A percentile compares a stretch with the other conserved stretches of the same genome.
These are phyloP conservation scores for Talaromyces sp. DNA, from an alignment of 2,329 filamentous ascomycete species.

Conservation along the genomic window DNA sequence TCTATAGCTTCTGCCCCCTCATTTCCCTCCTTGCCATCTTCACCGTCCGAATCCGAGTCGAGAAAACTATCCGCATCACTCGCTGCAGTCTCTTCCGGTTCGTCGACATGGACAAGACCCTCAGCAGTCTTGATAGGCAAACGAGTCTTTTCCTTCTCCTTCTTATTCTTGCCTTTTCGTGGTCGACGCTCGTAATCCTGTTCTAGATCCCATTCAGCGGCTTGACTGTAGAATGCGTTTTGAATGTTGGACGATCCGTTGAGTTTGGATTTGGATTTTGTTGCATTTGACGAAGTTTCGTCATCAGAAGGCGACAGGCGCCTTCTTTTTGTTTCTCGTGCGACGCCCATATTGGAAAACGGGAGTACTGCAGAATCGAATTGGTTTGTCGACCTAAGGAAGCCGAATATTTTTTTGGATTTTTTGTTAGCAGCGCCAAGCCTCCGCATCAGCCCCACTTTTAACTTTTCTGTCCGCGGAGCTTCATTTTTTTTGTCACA, in stretches of 20 bases:
- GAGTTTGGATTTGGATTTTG: slow-evolving; percentile 25
- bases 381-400: neutral
- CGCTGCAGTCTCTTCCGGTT: slow-evolving; percentile 38
- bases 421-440: slow-evolving; percentile 28
- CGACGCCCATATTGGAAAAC: slow-evolving; percentile 43
- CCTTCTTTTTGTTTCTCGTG: slow-evolving; percentile 49
- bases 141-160: slow-evolving; percentile 69
- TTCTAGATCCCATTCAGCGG: slow-evolving; percentile 83
- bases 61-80: slow-evolving; percentile 65
- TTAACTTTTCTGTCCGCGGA: slow-evolving; percentile 21
- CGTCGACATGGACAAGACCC: slow-evolving; percentile 61
- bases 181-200: slow-evolving; percentile 82
- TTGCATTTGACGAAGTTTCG: slow-evolving; percentile 23
- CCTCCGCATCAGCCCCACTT: slow-evolving; percentile 25
- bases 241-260: slow-evolving; percentile 26
- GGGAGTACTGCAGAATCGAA: neutral
- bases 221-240: slow-evolving; percentile 66
- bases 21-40: slow-evolving; percentile 53
- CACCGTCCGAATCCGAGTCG: slow-evolving; percentile 41
- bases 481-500: slow-evolving; percentile 18
- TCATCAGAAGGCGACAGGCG: slow-evolving; percentile 49
- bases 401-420: slow-evolving; percentile 16
- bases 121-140: slow-evolving; percentile 84
- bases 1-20: slow-evolving; percentile 44
- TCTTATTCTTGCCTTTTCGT: slow-evolving; percentile 70